phyloP scores from a whole-genome alignment of 2,329 filamentous ascomycete genomes.

The Aureobasidium subglaciale region DNA sequence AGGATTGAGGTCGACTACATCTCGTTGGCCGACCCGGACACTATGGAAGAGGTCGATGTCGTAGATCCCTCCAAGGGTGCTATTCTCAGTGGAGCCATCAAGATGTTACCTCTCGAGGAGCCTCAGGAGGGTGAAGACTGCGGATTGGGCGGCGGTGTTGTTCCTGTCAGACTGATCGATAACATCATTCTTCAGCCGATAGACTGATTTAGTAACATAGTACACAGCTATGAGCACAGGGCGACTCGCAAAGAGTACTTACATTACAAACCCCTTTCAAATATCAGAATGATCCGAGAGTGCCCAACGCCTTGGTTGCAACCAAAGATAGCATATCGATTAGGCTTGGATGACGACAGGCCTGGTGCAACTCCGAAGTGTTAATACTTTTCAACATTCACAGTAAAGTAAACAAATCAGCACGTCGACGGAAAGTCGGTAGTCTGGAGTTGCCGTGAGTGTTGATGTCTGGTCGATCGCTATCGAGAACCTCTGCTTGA shows the following conservation, averaged over 20 bases:
- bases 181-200: conserved; percentile 61
- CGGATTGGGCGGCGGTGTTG: conserved; percentile 63
- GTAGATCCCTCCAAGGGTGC: conserved; percentile 67
- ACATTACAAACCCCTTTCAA: no score
- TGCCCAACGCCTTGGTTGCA: no score
- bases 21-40: conserved; percentile 78
- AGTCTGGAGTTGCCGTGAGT: background rate
- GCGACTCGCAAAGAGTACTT: no score
- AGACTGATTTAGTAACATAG: background rate
- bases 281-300: no score
- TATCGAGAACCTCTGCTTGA: background rate
- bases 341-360: background rate
- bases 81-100: conserved; percentile 82
- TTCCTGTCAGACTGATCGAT: conserved; percentile 81
- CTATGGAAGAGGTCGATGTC: conserved; percentile 67
- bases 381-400: background rate
- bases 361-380: background rate
- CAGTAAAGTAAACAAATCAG: background rate
- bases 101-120: conserved; percentile 75
- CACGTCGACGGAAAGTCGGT: conserved; percentile 1
- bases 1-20: conserved; percentile 85
- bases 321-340: background rate
- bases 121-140: conserved; percentile 62
- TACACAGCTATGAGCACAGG: background rate
- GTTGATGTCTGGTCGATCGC: conserved; percentile 5